A percentile compares a stretch with the other conserved stretches of the same genome.
Evolutionary conservation across 257 asterid species (phyloP).

Genomic region (Verbena officinalis): DNA sequence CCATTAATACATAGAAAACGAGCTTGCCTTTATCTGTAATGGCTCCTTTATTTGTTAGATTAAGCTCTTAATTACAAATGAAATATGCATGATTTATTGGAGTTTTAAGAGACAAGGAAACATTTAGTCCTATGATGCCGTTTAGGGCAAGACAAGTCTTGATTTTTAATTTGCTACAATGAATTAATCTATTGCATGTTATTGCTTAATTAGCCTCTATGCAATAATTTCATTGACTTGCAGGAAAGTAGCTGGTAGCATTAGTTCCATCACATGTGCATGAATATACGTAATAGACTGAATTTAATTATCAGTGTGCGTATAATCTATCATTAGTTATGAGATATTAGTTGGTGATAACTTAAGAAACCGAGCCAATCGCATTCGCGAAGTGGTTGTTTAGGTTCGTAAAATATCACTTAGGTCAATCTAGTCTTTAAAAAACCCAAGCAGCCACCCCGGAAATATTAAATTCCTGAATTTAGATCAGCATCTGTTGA

Average conservation of each 20-base stretch:
- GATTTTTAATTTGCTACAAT: conserved; percentile 13
- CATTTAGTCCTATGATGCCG: conserved; percentile 27
- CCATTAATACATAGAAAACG: neutral
- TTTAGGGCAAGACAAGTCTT: conserved; percentile 25
- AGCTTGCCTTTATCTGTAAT: neutral
- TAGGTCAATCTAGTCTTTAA: conserved; percentile 21
- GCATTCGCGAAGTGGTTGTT: conserved; percentile 27
- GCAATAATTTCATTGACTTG: conserved; percentile 33
- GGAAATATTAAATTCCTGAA: conserved; percentile 11
- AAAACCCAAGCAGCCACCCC: neutral
- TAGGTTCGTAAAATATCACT: conserved; percentile 27
- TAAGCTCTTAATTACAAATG: conserved; percentile 4
- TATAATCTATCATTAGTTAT: conserved; percentile 18
- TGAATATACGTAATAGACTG: conserved; percentile 22
- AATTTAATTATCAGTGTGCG: neutral
- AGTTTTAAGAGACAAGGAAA: conserved; percentile 24
- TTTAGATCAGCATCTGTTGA: conserved; percentile 39
- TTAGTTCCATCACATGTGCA: conserved; percentile 32
- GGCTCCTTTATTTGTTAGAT: neutral
- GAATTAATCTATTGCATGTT: conserved; percentile 20
- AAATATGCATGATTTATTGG: conserved; percentile 3
- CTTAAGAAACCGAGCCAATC: conserved; percentile 26
- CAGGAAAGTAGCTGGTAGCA: conserved; percentile 31
- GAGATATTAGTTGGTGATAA: conserved; percentile 20
- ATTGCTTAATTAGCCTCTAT: conserved; percentile 13